Evolutionary conservation across 768 basidiomycete species (phyloP).

Genomic region (Boletus sensibilis): DNA sequence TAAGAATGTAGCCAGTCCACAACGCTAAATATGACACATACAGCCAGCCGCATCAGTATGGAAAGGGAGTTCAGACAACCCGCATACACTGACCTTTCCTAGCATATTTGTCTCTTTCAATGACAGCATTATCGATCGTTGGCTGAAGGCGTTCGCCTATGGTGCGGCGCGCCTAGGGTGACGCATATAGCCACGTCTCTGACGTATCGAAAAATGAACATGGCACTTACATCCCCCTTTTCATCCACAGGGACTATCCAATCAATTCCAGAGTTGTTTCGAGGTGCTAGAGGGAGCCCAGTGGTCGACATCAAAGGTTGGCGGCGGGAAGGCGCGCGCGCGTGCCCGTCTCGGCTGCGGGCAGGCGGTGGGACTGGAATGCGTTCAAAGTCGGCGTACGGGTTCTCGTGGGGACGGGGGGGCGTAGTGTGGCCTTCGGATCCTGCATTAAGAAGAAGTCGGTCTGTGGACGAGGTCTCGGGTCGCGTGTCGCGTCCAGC

Average conservation of each 20-base stretch:
- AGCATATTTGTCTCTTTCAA: constrained; percentile 47
- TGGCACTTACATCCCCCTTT: constrained; percentile 18
- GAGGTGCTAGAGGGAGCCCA: neutral
- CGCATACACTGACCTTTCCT: constrained; percentile 38
- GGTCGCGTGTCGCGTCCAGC: neutral
- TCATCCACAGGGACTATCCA: constrained; percentile 28
- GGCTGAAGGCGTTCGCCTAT: constrained; percentile 54
- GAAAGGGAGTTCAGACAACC: neutral
- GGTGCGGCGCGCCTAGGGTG: constrained; percentile 33
- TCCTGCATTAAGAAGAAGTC: constrained; percentile 2
- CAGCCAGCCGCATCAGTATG: constrained; percentile 11
- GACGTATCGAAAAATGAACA: neutral
- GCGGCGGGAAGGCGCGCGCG: constrained; percentile 14
- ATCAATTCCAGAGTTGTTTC: constrained; percentile 16
- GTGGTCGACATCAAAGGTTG: neutral
- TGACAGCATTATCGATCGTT: constrained; percentile 47
- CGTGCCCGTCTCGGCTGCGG: constrained; percentile 18
- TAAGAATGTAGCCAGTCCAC: constrained; percentile 35
- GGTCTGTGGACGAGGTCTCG: constrained; percentile 5
- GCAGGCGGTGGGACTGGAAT: constrained; percentile 1
- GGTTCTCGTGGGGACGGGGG: constrained; percentile 1
- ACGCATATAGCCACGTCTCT: neutral
- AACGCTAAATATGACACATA: constrained; percentile 25
- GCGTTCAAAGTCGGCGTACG: constrained; percentile 8
- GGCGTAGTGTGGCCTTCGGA: constrained; percentile 4